Base-by-base conservation (phyloP, 1,139 yeast genomes). In the Magnusiomyces sp. region DNA sequence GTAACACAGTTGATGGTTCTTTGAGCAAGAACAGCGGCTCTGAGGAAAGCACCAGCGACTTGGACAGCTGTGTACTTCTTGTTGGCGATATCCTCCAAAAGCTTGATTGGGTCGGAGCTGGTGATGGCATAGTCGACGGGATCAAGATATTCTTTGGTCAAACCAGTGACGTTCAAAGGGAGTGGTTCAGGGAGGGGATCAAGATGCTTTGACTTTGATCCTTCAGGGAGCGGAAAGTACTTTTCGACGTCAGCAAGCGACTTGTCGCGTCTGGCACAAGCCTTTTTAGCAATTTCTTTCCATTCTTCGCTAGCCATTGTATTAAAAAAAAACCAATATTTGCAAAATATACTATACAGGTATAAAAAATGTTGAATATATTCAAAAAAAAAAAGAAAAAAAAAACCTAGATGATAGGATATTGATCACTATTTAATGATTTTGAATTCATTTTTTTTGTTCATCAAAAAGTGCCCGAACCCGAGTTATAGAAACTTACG, bases 11-110 rank as follows among this genome's bases (percentile, higher is more conserved):
- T 65, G 39, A 78, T 71, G 55, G 79, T 62, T 59, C 79, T 81
- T 55, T 80, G 84, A 11, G 79, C 76, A 48, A 79, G 66, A 1
- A 80, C 75, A 2, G 83, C 80, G 52, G 83, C 69, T 55, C 75
- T 76, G 53, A 79, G 75, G 59, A 71, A 77, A 9, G 84, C 83
- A 55, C 61, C 57, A 0, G 75, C 64, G 9, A 76, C 75, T 19
- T 71, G 71, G 23, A 67, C 71, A 0, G 81, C 69, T 1, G 77
- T 62, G 54, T 72, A 59, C 52, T 68, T 62, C 6, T 76, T 76
- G n/a, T 47, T 50, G 17, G 73, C 71, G 34, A 79, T 70, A 49
- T 70, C 65, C n/a, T 60, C 59, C 19, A 67, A 68, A 56, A 74
- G 64, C 40, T 58, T 62, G 36, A 60, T 49, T 2, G 66, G 64